These are phyloP conservation scores for Penicillium sclerotigenum DNA, from an alignment of 2,329 filamentous ascomycete genomes.

Conservation along the genomic window DNA sequence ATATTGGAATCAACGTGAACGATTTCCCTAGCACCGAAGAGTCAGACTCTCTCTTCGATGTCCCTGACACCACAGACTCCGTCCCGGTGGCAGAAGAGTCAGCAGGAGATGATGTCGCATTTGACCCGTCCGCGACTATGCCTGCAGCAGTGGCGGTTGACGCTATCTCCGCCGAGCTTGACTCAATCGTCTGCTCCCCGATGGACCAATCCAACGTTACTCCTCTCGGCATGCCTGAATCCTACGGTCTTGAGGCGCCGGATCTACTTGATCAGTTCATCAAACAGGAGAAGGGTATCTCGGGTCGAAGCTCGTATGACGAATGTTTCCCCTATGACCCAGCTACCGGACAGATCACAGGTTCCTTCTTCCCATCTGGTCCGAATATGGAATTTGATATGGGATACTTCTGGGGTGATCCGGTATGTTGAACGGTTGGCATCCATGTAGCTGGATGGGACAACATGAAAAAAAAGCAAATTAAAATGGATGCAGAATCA, in stretches of 20 bases:
- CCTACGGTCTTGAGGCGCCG: slow-evolving; percentile 24
- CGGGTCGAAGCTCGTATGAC: slow-evolving; percentile 26
- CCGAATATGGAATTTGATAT: slow-evolving; percentile 32
- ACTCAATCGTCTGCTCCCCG: slow-evolving; percentile 25
- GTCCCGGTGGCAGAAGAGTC: slow-evolving; percentile 7
- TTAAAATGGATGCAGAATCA: background rate
- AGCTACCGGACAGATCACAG: slow-evolving; percentile 35
- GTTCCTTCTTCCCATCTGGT: slow-evolving; percentile 37
- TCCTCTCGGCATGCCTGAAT: slow-evolving; percentile 17
- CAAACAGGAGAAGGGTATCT: slow-evolving; percentile 24
- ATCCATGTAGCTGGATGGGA: background rate
- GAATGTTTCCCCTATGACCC: slow-evolving; percentile 36
- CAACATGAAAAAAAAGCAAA: background rate
- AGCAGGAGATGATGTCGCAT: slow-evolving; percentile 16
- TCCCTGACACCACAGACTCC: slow-evolving; percentile 15
- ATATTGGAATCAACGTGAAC: slow-evolving; percentile 30
- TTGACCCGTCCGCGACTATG: slow-evolving; percentile 17
- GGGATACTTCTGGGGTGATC: slow-evolving; percentile 33
- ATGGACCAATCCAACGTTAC: slow-evolving; percentile 22
- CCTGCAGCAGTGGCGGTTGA: slow-evolving; percentile 12
- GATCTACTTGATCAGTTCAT: slow-evolving; percentile 29
- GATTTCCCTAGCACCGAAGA: slow-evolving; percentile 30
- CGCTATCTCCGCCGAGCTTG: slow-evolving; percentile 20
- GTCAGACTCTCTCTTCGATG: slow-evolving; percentile 17
- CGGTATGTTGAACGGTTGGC: slow-evolving; percentile 19